Conservation (phyloP, 495 filamentous ascomycete species). For the Lophiostoma macrostomum region DNA sequence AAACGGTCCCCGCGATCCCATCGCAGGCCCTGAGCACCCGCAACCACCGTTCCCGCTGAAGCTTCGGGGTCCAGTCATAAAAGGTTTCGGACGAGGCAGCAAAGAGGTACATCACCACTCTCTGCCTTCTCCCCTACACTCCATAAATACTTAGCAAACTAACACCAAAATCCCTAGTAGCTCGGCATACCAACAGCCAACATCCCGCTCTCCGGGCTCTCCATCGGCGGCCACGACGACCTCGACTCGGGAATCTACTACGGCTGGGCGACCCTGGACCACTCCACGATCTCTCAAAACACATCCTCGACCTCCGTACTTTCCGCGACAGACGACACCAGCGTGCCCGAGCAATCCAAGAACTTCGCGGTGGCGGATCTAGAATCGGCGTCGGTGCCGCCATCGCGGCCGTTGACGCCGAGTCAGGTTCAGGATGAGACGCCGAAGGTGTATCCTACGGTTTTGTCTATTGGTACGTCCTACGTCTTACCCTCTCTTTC, state of each 20-base stretch:
- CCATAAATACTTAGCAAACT: slow-evolving; percentile 2
- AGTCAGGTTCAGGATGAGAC: not conserved
- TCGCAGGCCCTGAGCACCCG: slow-evolving; percentile 68
- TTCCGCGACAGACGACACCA: slow-evolving; percentile 11
- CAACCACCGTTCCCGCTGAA: slow-evolving; percentile 73
- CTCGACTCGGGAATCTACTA: slow-evolving; percentile 84
- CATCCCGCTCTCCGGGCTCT: slow-evolving; percentile 73
- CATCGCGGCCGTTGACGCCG: slow-evolving; percentile 8
- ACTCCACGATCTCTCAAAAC: slow-evolving; percentile 16
- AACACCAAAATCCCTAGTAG: slow-evolving; percentile 39
- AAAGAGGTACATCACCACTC: slow-evolving; percentile 59
- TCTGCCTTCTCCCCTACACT: slow-evolving; percentile 1
- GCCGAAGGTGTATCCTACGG: slow-evolving; percentile 68
- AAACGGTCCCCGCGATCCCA: slow-evolving; percentile 27
- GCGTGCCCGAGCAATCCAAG: slow-evolving; percentile 5
- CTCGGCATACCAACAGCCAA: slow-evolving; percentile 97
- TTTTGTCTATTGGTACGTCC: slow-evolving; percentile 65
- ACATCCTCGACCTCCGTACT: slow-evolving; percentile 4
- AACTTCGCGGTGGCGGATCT: slow-evolving; percentile 26
- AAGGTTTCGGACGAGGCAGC: slow-evolving; percentile 89
- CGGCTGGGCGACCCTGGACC: slow-evolving; percentile 70
- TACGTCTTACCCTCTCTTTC: slow-evolving; percentile 71
- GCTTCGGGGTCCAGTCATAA: slow-evolving; percentile 79
- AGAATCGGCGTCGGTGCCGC: not conserved
- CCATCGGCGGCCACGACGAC: slow-evolving; percentile 64